Base-by-base conservation (phyloP, 2,329 filamentous ascomycete genomes). In the Polytolypa hystricis region DNA sequence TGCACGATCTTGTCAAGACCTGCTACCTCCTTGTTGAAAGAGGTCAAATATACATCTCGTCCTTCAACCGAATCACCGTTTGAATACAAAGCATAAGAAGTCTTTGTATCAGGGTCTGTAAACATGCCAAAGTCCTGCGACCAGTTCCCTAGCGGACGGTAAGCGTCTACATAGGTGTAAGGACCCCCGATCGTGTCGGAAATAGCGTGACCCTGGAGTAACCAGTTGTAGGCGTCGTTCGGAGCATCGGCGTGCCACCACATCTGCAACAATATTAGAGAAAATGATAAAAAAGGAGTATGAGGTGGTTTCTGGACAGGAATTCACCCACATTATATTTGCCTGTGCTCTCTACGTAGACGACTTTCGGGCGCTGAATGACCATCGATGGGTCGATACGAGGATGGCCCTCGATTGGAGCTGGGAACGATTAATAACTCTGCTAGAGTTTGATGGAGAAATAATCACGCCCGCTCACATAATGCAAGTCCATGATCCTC, bases 171-270 rank as follows among this genome's bases (percentile, higher is more conserved):
- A 40, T 74, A 75, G 2, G 48, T 61, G 49, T 75, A 76, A 0
- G 72, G 72, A 0, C 72, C 72, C 0, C 58, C 60, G 37, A 72
- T 67, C 18, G 62, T 66, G 37, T 71, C 65, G 0, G 71, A 63
- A 1, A 65, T 66, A 3, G 73, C 73, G 21, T 74, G 57, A 0
- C 73, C 73, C 52, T 77, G 73, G 0, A 75, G 62, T 0, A 76
- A 61, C 44, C 66, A 62, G 6, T 70, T 69, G 41, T 77, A 77
- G 0, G 63, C 69, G 5, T 63, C 63, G 41, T 77, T 73, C n/a
- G n/a, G n/a, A n/a, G n/a, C n/a, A 41, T 76, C 73, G 19, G 73
- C 73, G 42, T 77, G 73, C 73, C 73, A 77, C 65, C 69, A 69
- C 70, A 73, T 71, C 61, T 66, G n/a, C n/a, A 39, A 42, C 37